These are phyloP conservation scores for Rhinocladiella mackenziei DNA, from an alignment of 2,329 filamentous ascomycete species.

Conservation along the genomic window DNA sequence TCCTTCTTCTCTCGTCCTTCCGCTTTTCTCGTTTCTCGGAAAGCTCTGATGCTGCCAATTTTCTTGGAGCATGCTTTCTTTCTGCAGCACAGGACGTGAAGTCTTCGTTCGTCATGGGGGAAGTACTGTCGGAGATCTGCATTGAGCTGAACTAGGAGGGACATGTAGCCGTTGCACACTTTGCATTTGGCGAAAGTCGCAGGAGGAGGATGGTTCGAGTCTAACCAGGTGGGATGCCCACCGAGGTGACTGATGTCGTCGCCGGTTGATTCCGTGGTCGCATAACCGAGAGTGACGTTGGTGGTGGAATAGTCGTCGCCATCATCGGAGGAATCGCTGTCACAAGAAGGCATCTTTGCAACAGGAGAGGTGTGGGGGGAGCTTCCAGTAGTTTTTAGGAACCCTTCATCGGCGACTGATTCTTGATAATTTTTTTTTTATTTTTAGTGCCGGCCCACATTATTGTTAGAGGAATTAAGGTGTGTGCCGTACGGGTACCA, in stretches of 20 bases:
- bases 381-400: not conserved
- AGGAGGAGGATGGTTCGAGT: slow-evolving; percentile 65
- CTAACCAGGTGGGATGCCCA: slow-evolving; percentile 80
- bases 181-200: slow-evolving; percentile 78
- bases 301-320: slow-evolving; percentile 60
- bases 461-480: slow-evolving; percentile 10
- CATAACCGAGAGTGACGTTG: slow-evolving; percentile 85
- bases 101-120: slow-evolving; percentile 76
- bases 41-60: slow-evolving; percentile 71
- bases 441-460: not conserved
- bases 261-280: slow-evolving; percentile 70
- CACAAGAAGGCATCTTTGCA: slow-evolving; percentile 67
- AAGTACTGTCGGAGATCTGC: slow-evolving; percentile 84
- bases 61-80: slow-evolving; percentile 75
- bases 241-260: slow-evolving; percentile 86
- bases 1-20: slow-evolving; percentile 26
- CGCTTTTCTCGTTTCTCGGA: slow-evolving; percentile 62
- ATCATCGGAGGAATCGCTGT: slow-evolving; percentile 72
- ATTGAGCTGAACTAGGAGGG: slow-evolving; percentile 83
- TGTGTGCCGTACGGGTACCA: slow-evolving; percentile 9
- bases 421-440: slow-evolving; percentile 4
- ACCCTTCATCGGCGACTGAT: not conserved
- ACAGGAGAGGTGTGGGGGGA: not conserved
- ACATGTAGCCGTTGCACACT: slow-evolving; percentile 78
- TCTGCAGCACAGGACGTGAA: slow-evolving; percentile 83